Evolutionary conservation across 2,329 filamentous ascomycete genomes (phyloP), one percentile per base, ranked within the genome.

Genomic region (Apiospora marii): DNA sequence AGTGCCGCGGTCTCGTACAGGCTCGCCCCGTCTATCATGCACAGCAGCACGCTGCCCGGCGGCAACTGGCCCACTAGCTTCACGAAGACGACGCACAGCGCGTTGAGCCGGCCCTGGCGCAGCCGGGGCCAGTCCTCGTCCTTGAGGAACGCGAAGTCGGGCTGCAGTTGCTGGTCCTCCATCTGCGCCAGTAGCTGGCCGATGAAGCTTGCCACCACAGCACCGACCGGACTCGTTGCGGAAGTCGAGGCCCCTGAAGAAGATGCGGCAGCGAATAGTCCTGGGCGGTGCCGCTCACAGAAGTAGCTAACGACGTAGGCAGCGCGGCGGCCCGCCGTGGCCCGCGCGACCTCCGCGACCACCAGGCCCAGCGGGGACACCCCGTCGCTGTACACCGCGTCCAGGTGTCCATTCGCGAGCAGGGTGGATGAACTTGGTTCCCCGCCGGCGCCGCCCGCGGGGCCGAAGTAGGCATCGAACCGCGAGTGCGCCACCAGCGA

Each of bases 21-120:
- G 34, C 68, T 46, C n/a, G 75, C 49, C 30, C 76, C 75, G 10
- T 77, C 72, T n/a, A 77, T 73, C 61, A 74, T 58, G 68, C 70
- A 74, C 34, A 75, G 64, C 48, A 75, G 70, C 30, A 75, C 70
- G 53, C 70, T 72, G 8, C 46, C 30, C 1, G 34, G 19, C 7
- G 73, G 71, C 8, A 76, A 30, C 46, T 74, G 74, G 8, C 41
- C 51, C 13, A 64, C 71, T 27, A 75, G 72, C n/a, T 71, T 37
- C 34, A 51, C 53, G 49, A 76, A 73, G 4, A 72, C 61, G 19
- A 71, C 67, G 44, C 71, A 73, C 1, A 75, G 48, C 1, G 51
- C 46, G 6, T 70, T 71, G 13, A 76, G 73, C 61, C 72, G 37
- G 13, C 67, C 30, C 0, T 70, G 67, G 16, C 72, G 24, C 3